Evolutionary conservation across 139 green algal species (phyloP).

Genomic region (Zygnema circumcarinatum): DNA sequence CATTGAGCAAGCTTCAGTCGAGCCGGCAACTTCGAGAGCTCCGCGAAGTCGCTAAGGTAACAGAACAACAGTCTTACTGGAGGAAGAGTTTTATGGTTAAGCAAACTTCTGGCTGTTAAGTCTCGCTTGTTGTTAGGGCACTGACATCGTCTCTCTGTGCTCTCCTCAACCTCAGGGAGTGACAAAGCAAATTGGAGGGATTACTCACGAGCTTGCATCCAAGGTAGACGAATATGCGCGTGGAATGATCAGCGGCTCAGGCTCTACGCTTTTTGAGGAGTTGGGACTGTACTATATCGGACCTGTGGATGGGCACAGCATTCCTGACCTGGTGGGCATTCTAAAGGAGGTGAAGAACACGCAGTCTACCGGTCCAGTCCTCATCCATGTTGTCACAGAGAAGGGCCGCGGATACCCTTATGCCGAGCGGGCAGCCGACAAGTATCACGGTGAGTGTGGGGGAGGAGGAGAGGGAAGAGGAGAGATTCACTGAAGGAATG

Average conservation of each 20-base stretch:
- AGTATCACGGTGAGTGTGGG: constrained; percentile 81
- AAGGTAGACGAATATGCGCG: constrained; percentile 99
- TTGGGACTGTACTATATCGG: constrained; percentile 99
- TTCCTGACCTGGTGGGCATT: constrained; percentile 71
- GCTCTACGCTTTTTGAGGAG: constrained; percentile 97
- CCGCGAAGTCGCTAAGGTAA: constrained; percentile 92
- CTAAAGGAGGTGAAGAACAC: constrained; percentile 88
- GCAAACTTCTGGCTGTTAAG: too few species aligned
- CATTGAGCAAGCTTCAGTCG: constrained; percentile 87
- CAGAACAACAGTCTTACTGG: too few species aligned
- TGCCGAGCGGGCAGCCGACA: constrained; percentile 89
- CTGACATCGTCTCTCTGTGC: too few species aligned
- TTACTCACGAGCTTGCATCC: constrained; percentile 86
- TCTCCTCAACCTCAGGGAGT: too few species aligned
- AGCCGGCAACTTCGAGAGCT: constrained; percentile 93
- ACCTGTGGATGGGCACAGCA: constrained; percentile 95
- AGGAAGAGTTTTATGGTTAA: too few species aligned
- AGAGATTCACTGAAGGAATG: too few species aligned
- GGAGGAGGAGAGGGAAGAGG: too few species aligned
- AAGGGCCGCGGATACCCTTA: constrained; percentile 93
- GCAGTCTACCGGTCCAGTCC: constrained; percentile 91
- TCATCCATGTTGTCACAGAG: constrained; percentile 97
- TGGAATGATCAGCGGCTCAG: constrained; percentile 94
- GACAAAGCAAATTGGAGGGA: constrained; percentile 94
- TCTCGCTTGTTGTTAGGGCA: too few species aligned